Evolutionary conservation across 129 eudicot genomes (phyloP).

Genomic region (Daucus carota): DNA sequence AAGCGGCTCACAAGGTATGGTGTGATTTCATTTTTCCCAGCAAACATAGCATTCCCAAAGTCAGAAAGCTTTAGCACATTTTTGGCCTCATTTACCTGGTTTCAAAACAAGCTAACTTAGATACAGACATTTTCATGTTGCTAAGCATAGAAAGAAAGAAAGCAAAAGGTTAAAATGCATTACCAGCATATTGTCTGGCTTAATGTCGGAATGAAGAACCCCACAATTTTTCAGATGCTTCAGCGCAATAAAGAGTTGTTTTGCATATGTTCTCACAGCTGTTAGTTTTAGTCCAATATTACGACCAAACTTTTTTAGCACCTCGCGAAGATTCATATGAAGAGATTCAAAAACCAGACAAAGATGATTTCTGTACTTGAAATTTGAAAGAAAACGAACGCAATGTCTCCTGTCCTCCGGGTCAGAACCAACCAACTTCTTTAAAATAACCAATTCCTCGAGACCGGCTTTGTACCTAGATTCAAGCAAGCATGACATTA

Average conservation of each 20-base stretch:
- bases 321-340: constrained; percentile 65
- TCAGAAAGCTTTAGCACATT: constrained; percentile 61
- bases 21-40: constrained; percentile 62
- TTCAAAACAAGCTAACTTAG: background rate
- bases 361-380: constrained; percentile 60
- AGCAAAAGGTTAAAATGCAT: background rate
- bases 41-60: constrained; percentile 69
- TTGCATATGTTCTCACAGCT: constrained; percentile 59
- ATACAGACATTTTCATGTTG: background rate
- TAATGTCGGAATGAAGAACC: constrained; percentile 58
- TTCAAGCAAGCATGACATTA: background rate
- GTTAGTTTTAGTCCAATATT: constrained; percentile 60
- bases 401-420: constrained; percentile 54
- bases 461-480: constrained; percentile 55
- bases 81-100: constrained; percentile 53
- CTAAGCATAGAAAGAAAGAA: background rate
- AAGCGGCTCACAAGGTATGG: constrained; percentile 68
- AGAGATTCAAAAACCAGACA: constrained; percentile 69
- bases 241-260: constrained; percentile 53
- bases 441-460: constrained; percentile 48
- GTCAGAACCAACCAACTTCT: constrained; percentile 55
- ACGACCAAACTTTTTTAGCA: constrained; percentile 66
- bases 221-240: constrained; percentile 59
- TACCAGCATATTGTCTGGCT: constrained; percentile 70
- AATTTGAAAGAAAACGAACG: constrained; percentile 49